Evolutionary conservation across 805 yeast species (phyloP).

Genomic region (Lipomyces spencermartinsiae): DNA sequence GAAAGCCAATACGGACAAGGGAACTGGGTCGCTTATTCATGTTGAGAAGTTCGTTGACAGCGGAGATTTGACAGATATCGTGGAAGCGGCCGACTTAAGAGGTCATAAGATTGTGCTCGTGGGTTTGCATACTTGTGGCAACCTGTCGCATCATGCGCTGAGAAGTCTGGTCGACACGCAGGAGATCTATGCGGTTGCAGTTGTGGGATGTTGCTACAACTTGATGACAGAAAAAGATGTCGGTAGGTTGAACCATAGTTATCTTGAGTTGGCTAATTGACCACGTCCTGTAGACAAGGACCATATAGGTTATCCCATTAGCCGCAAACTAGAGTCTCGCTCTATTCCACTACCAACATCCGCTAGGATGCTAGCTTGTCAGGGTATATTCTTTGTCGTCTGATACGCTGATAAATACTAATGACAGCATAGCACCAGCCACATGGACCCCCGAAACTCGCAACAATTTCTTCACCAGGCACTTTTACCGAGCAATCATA

Average conservation of each 20-base stretch:
- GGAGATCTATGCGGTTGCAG: slow-evolving; percentile 35
- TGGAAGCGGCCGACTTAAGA: slow-evolving; percentile 16
- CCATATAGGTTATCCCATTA: slow-evolving; percentile 36
- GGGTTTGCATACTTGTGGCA: slow-evolving; percentile 41
- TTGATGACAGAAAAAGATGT: slow-evolving; percentile 33
- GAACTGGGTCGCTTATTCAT: slow-evolving; percentile 27
- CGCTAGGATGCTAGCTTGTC: slow-evolving; percentile 41
- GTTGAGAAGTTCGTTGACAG: slow-evolving; percentile 26
- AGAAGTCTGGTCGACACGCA: slow-evolving; percentile 33
- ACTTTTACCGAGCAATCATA: slow-evolving; percentile 39
- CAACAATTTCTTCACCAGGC: slow-evolving; percentile 36
- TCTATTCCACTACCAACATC: slow-evolving; percentile 29
- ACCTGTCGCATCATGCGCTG: slow-evolving; percentile 37
- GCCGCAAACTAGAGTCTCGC: slow-evolving; percentile 18
- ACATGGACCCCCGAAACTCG: slow-evolving; percentile 39
- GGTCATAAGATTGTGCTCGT: slow-evolving; percentile 25
- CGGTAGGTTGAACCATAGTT: neutral
- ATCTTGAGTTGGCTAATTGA: neutral
- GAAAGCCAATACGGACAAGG: neutral
- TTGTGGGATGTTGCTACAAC: slow-evolving; percentile 42
- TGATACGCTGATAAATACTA: neutral
- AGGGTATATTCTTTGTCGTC: slow-evolving; percentile 12
- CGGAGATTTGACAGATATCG: slow-evolving; percentile 27
- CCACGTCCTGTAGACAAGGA: slow-evolving; percentile 16
- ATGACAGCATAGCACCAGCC: slow-evolving; percentile 29